A percentile compares a stretch with the other conserved stretches of the same genome.
Evolutionary conservation across 352 stramenopile species (phyloP).

Genomic region (Bremia lactucae): DNA sequence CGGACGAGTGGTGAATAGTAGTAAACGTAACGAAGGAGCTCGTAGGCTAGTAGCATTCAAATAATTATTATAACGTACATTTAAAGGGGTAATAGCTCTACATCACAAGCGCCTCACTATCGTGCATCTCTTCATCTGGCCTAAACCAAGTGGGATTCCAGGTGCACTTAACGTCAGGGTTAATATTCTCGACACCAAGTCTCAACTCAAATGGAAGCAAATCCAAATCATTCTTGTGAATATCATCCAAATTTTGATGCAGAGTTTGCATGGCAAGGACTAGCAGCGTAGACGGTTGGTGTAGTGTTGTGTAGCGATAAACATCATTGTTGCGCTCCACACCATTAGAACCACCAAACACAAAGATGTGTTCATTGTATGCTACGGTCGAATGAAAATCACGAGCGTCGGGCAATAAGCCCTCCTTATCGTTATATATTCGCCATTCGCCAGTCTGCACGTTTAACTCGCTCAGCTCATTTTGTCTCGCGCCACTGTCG

Average conservation of each 20-base stretch:
- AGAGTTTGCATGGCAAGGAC: conserved; percentile 63
- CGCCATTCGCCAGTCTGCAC: conserved; percentile 49
- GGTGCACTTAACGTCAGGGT: conserved; percentile 44
- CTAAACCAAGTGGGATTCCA: conserved; percentile 63
- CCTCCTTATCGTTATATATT: conserved; percentile 47
- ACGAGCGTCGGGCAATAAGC: conserved; percentile 57
- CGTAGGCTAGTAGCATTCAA: neutral
- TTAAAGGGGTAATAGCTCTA: conserved; percentile 22
- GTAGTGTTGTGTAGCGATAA: conserved; percentile 47
- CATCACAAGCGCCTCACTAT: conserved; percentile 30
- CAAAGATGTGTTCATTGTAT: conserved; percentile 65
- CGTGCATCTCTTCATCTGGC: conserved; percentile 37
- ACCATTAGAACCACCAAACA: conserved; percentile 79
- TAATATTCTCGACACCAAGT: conserved; percentile 60
- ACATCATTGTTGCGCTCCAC: conserved; percentile 77
- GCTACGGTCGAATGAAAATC: conserved; percentile 77
- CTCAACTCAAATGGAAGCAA: conserved; percentile 50
- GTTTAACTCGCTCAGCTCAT: conserved; percentile 62
- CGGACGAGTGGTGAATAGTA: conserved; percentile 38
- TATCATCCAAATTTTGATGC: conserved; percentile 30
- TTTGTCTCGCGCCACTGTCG: conserved; percentile 51
- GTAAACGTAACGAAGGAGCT: too few species aligned
- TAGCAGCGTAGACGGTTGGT: conserved; percentile 53
- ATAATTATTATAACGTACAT: conserved; percentile 42
- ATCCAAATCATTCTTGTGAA: conserved; percentile 32